Conservation (phyloP, 176 grass and related monocot species). For the Saccharum spontaneum region DNA sequence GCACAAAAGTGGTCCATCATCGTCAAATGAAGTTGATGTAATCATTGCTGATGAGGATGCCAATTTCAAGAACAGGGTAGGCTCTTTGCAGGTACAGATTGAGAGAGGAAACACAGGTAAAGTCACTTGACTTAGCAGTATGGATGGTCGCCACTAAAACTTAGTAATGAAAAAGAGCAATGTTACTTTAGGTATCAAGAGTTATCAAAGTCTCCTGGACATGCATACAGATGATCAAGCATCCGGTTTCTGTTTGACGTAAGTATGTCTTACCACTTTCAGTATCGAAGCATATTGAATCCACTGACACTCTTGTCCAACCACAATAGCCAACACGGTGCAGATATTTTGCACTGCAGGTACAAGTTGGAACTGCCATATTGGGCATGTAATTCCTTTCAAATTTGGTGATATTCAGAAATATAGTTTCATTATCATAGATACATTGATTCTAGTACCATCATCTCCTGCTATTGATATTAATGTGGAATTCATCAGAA, state of each 20-base stretch:
- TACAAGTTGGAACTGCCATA: not conserved
- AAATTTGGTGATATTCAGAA: not conserved
- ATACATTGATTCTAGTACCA: not conserved
- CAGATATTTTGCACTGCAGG: not conserved
- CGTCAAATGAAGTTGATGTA: slow-evolving; percentile 8
- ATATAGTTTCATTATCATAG: not conserved
- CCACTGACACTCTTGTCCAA: not conserved
- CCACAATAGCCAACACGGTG: not conserved
- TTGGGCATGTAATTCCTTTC: not conserved
- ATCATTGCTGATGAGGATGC: slow-evolving; percentile 9
- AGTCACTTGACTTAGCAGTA: slow-evolving; percentile 1
- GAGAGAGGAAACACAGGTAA: slow-evolving; percentile 38
- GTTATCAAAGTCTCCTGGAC: slow-evolving; percentile 7
- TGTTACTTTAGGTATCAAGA: slow-evolving; percentile 32
- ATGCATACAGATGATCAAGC: slow-evolving; percentile 36
- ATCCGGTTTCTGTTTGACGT: slow-evolving; percentile 54
- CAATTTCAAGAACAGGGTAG: slow-evolving; percentile 19
- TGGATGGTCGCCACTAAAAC: not conserved
- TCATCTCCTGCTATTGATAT: not conserved
- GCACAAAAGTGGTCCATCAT: not conserved
- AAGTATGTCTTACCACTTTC: slow-evolving; percentile 15
- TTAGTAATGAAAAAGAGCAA: not conserved
- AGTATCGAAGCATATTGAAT: not conserved
- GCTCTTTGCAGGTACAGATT: slow-evolving; percentile 35
- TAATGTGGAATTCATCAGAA: not conserved